Evolutionary conservation across 83 land plant genomes (phyloP).

Genomic region (Larix sibirica): DNA sequence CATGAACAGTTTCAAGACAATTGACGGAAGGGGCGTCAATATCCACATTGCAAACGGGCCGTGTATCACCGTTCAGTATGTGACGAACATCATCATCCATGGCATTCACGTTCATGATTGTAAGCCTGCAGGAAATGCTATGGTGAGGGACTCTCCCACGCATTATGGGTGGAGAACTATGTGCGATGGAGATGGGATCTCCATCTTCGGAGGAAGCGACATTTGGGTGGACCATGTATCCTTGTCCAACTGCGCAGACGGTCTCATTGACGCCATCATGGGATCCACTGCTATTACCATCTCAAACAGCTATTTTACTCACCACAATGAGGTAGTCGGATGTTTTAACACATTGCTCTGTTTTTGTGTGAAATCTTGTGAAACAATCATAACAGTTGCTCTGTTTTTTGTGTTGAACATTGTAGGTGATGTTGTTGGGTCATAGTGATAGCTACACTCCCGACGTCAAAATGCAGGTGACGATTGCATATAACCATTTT

Average conservation of each 20-base stretch:
- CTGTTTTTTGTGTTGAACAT: neutral
- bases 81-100: constrained; percentile 24
- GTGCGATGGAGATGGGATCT: constrained; percentile 25
- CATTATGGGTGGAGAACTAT: constrained; percentile 19
- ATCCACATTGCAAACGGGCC: constrained; percentile 22
- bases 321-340: constrained; percentile 23
- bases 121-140: constrained; percentile 13
- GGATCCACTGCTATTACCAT: constrained; percentile 31
- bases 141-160: constrained; percentile 7
- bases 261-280: constrained; percentile 24
- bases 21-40: constrained; percentile 26
- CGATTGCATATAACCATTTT: constrained; percentile 24
- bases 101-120: constrained; percentile 26
- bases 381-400: no score
- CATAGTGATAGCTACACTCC: neutral
- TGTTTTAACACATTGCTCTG: no score
- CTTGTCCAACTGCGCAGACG: constrained; percentile 25
- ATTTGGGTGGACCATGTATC: constrained; percentile 32
- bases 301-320: constrained; percentile 24
- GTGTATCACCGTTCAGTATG: constrained; percentile 26
- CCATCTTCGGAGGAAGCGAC: constrained; percentile 17
- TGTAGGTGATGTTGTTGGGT: constrained; percentile 18
- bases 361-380: no score
- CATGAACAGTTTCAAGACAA: constrained; percentile 26
- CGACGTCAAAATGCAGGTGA: constrained; percentile 17